Conservation (phyloP, 768 basidiomycete species). For the Gymnopilus dilepis region DNA sequence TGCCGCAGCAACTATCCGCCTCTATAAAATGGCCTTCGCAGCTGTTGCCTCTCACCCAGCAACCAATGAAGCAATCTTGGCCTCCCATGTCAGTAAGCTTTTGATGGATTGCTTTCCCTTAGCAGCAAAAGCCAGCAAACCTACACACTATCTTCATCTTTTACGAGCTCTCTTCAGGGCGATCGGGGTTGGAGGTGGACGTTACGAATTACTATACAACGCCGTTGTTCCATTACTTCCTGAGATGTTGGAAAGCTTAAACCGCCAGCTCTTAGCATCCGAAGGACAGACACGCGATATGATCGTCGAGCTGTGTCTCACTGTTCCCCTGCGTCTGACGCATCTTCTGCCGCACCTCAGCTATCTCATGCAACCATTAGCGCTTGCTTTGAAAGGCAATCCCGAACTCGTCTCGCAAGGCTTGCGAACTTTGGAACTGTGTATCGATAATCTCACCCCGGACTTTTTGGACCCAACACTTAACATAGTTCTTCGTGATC, state of each 20-base stretch:
- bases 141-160: constrained; percentile 91
- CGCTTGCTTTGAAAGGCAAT: constrained; percentile 85
- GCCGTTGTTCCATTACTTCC: constrained; percentile 95
- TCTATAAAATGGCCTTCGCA: constrained; percentile 95
- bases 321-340: constrained; percentile 93
- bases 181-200: constrained; percentile 89
- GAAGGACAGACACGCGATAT: constrained; percentile 86
- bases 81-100: constrained; percentile 88
- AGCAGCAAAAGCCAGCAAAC: constrained; percentile 89
- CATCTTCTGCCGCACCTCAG: constrained; percentile 94
- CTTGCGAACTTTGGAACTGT: constrained; percentile 94
- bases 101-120: constrained; percentile 97
- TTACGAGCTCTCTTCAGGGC: constrained; percentile 92
- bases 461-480: constrained; percentile 98
- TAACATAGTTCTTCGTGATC: constrained; percentile 87
- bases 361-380: constrained; percentile 96
- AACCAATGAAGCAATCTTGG: constrained; percentile 91
- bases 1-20: constrained; percentile 82
- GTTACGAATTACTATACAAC: constrained; percentile 93
- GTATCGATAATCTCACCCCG: constrained; percentile 97
- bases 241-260: constrained; percentile 95
- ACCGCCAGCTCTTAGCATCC: constrained; percentile 85
- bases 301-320: constrained; percentile 96
- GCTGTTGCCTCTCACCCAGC: constrained; percentile 78
- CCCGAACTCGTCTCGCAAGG: constrained; percentile 95